A percentile compares a stretch with the other conserved stretches of the same genome.
Evolutionary conservation across 495 filamentous ascomycete species (phyloP).

Genomic region (Evansstolkia leycettana): DNA sequence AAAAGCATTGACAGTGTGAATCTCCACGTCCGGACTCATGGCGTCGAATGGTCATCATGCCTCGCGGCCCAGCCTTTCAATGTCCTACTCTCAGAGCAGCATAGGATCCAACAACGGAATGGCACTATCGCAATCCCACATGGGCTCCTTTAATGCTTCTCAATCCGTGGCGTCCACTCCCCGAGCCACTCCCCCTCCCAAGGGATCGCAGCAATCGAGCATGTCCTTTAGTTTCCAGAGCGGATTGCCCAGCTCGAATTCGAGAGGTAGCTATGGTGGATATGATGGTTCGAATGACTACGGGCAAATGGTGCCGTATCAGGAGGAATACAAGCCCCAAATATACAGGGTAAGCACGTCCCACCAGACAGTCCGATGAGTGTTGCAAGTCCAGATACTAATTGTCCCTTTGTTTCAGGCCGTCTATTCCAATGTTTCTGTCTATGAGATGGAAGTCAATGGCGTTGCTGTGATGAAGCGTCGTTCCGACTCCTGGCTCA

Average conservation of each 20-base stretch:
- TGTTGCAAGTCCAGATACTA: constrained; percentile 1
- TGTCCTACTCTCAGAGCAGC: constrained; percentile 35
- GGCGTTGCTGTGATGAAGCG: constrained; percentile 86
- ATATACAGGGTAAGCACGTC: constrained; percentile 57
- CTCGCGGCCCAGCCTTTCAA: constrained; percentile 25
- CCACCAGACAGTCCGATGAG: background rate
- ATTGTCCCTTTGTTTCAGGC: constrained; percentile 43
- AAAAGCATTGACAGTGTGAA: background rate
- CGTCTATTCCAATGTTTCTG: constrained; percentile 84
- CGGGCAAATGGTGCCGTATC: constrained; percentile 32
- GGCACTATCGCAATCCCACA: constrained; percentile 28
- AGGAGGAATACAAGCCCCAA: constrained; percentile 49
- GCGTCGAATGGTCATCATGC: constrained; percentile 30
- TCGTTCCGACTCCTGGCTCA: constrained; percentile 82
- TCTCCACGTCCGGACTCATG: constrained; percentile 16
- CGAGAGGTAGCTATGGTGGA: constrained; percentile 24
- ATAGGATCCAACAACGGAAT: constrained; percentile 29
- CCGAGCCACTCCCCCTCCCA: constrained; percentile 39
- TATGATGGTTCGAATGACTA: constrained; percentile 40
- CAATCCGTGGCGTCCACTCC: constrained; percentile 43
- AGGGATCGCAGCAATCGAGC: constrained; percentile 28
- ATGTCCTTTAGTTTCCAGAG: constrained; percentile 34
- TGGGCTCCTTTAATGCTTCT: constrained; percentile 39
- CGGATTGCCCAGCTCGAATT: constrained; percentile 13
- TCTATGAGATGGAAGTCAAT: constrained; percentile 97